phyloP scores from a whole-genome alignment of 108 stramenopile species.

The Fistulifera solaris region DNA sequence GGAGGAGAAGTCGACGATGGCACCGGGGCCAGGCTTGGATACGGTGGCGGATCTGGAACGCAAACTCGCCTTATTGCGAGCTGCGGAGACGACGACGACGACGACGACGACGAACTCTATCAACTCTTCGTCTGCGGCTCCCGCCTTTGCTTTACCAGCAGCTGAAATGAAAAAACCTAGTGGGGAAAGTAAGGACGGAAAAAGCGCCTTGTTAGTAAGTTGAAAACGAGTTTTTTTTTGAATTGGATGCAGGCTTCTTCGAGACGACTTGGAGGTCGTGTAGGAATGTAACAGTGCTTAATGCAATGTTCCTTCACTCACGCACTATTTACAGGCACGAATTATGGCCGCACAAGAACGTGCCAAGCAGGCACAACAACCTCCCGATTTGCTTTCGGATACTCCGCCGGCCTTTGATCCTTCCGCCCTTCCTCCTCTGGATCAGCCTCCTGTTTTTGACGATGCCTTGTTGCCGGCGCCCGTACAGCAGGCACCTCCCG shows the following conservation, averaged over 20 bases:
- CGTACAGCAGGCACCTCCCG: not conserved
- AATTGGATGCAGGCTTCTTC: not conserved
- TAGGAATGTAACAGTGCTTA: no score
- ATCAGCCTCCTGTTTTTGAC: constrained; percentile 8
- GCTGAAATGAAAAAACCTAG: constrained; percentile 4
- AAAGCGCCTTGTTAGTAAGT: constrained; percentile 66
- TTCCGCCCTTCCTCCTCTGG: constrained; percentile 10
- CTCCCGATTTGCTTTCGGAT: constrained; percentile 18
- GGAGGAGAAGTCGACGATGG: no score
- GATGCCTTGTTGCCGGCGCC: not conserved
- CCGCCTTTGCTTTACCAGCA: constrained; percentile 16
- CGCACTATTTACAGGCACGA: constrained; percentile 63
- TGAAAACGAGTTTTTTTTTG: not conserved
- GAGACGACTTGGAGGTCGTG: not conserved
- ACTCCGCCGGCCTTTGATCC: constrained; percentile 48
- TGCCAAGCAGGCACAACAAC: constrained; percentile 28
- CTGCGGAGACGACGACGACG: not conserved
- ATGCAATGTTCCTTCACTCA: no score
- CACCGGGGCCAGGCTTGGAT: constrained; percentile 4
- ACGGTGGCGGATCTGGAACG: constrained; percentile 61
- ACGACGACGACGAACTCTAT: constrained; percentile 2
- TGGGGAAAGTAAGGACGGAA: constrained; percentile 19
- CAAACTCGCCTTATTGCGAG: constrained; percentile 38
- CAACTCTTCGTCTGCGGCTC: not conserved
- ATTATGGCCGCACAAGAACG: constrained; percentile 83